Base-by-base conservation (phyloP, 345 rosid genomes). In the Rhizophora mangle region DNA sequence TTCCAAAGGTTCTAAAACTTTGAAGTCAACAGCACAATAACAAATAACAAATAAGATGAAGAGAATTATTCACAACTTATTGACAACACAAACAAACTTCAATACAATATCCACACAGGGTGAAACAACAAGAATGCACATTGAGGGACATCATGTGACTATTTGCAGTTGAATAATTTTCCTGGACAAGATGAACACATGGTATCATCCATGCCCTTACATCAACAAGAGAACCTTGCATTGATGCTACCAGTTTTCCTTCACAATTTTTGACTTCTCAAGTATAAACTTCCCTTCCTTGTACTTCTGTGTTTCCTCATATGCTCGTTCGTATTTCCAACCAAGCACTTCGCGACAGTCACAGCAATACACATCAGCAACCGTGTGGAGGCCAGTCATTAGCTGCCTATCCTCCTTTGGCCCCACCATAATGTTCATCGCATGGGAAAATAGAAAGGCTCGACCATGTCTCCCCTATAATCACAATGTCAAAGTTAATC, bases 401-500 rank as follows among this genome's bases (percentile, higher is more conserved):
- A 73, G 67, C 39, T 73, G 66, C 57, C 76, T 66, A 26, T 73
- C 76, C 39, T 73, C 76, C 46, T 37, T 60, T 0, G 71, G 71
- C n/a, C 76, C 76, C 2, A 73, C 56, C 31, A 18, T n/a, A 27
- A 67, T 32, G 52, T 73, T 73, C 71, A 73, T 73, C 0, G 62
- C 71, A 52, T 67, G 76, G 26, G 76, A 66, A 52, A 73, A 73
- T 8, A 73, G 55, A 60, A 73, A 73, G 9, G 76, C 76, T 53
- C 76, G 66, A 9, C 76, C 67, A 37, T 73, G 71, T 52, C 67
- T 73, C 67, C 97, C 97, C 97, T 91, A 61, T 30, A 66, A 26
- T 26, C 59, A 55, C 16, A 55, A 26, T 55, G 27, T 1, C 2
- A 13, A 22, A 26, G 27, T 55, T 55, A n/a, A 55, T 22, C 3